phyloP scores from a whole-genome alignment of 805 yeast genomes.

The Lipomyces kockii region DNA sequence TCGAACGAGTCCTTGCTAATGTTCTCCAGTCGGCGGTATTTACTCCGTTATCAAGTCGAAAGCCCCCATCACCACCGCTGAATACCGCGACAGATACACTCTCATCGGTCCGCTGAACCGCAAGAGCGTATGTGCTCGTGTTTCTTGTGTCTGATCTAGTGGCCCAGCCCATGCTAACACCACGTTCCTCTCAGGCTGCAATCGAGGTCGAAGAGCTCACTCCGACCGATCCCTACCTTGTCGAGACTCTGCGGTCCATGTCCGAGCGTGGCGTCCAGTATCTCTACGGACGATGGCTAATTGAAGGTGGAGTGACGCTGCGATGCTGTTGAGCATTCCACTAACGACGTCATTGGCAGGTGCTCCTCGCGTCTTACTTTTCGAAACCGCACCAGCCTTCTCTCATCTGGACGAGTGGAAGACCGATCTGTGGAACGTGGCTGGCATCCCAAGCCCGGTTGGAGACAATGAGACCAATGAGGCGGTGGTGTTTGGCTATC shows the following conservation, averaged over 20 bases:
- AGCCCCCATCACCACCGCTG: conserved; percentile 95
- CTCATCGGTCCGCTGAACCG: conserved; percentile 84
- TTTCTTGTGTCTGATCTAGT: background rate
- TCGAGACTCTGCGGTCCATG: conserved; percentile 76
- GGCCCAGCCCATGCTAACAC: background rate
- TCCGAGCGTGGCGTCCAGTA: conserved; percentile 76
- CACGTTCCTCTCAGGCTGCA: conserved; percentile 54
- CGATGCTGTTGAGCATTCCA: too few species aligned
- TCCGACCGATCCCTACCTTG: conserved; percentile 53
- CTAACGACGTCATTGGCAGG: conserved; percentile 50
- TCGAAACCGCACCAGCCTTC: conserved; percentile 79
- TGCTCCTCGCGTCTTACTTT: conserved; percentile 89
- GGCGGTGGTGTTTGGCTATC: conserved; percentile 88
- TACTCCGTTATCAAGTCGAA: conserved; percentile 95
- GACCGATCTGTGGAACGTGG: conserved; percentile 84
- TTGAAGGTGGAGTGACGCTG: conserved; percentile 54
- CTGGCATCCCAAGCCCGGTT: conserved; percentile 92
- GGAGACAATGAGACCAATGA: conserved; percentile 88
- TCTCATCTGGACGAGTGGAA: conserved; percentile 87
- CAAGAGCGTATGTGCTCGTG: conserved; percentile 43
- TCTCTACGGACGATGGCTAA: conserved; percentile 93
- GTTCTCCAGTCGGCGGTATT: conserved; percentile 81
- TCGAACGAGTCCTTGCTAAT: background rate
- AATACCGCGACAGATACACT: conserved; percentile 84
- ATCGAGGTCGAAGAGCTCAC: conserved; percentile 78